Base-by-base conservation (phyloP, 139 green algal genomes). In the Trebouxia sp. region DNA sequence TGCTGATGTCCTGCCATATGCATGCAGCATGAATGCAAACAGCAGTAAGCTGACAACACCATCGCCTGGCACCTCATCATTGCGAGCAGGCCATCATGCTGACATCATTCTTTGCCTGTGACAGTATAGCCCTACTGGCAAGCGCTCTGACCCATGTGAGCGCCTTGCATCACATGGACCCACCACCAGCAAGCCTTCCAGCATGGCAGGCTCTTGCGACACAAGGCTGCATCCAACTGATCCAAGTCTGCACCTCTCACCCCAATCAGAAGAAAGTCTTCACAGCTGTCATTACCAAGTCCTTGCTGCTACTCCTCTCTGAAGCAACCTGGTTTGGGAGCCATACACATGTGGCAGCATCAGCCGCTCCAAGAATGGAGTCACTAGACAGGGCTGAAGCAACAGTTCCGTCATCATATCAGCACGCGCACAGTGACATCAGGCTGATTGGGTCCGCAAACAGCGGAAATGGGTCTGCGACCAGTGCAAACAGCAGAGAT, bases 251-350 rank as follows among this genome's bases (percentile, higher is more conserved):
- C 62, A 72, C 62, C 62, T 72, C 62, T 45, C 62, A 72, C 35
- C 62, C 62, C 62, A 72, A 72, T 35, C 62, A 72, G 35, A 72
- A 72, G 35, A 72, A 72, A 22, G 62, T 72, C 12, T 72, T 28
- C 62, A 72, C 62, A 30, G 62, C 62, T 43, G 62, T 72, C 32
- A 32, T 45, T 15, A 72, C 32, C 35, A 72, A 72, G 62, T 14
- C 42, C 12, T 35, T 72, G 30, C 62, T 72, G 10, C 35, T 72
- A 14, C 62, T 72, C 5, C 6, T 72, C 1, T 72, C 62, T 11
- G 32, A 72, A 42, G 62, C 62, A 35, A 43, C 43, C 11, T 72
- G 62, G 62, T 26, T n/a, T n/a, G n/a, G n/a, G n/a, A n/a, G n/a
- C n/a, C n/a, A n/a, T n/a, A n/a, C n/a, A n/a, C n/a, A n/a, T n/a